Conservation (phyloP, 192 early-diverging fungal genomes). For the Spizellomyces sp. region DNA sequence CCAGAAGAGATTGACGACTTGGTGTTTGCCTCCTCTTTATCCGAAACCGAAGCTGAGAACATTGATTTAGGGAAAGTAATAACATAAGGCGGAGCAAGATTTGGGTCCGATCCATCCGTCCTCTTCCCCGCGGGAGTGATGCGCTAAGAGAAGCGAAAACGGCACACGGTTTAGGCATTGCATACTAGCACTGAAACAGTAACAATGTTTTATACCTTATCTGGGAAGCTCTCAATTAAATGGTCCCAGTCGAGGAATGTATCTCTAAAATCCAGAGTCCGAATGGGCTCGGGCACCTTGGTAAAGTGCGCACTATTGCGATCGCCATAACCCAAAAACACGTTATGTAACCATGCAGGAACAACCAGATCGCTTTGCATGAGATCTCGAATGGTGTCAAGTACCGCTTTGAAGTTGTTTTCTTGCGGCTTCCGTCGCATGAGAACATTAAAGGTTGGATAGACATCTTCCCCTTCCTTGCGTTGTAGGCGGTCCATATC, state of each 20-base stretch:
- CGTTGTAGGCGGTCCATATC: slow-evolving; percentile 55
- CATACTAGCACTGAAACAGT: background rate
- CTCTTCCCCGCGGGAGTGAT: slow-evolving; percentile 1
- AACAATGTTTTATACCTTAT: slow-evolving; percentile 34
- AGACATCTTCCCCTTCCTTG: slow-evolving; percentile 66
- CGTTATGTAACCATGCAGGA: slow-evolving; percentile 89
- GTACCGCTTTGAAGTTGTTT: slow-evolving; percentile 91
- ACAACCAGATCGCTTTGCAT: slow-evolving; percentile 82
- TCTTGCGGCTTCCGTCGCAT: slow-evolving; percentile 85
- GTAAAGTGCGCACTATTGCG: slow-evolving; percentile 75
- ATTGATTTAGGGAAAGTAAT: slow-evolving; percentile 66
- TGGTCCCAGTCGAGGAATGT: slow-evolving; percentile 88
- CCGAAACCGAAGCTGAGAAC: slow-evolving; percentile 27
- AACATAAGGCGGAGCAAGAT: slow-evolving; percentile 73
- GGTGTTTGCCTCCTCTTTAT: slow-evolving; percentile 17
- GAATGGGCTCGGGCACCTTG: slow-evolving; percentile 54
- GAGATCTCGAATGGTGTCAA: slow-evolving; percentile 88
- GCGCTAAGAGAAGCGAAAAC: background rate
- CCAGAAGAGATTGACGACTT: slow-evolving; percentile 13
- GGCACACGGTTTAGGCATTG: too few relatives aligned
- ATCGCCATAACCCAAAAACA: slow-evolving; percentile 96
- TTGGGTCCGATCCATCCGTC: background rate
- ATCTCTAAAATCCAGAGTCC: slow-evolving; percentile 79
- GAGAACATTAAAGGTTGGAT: slow-evolving; percentile 86
- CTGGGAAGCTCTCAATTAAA: slow-evolving; percentile 67